phyloP scores from a whole-genome alignment of 163 green algal species.

The Prototheca stagnorum region DNA sequence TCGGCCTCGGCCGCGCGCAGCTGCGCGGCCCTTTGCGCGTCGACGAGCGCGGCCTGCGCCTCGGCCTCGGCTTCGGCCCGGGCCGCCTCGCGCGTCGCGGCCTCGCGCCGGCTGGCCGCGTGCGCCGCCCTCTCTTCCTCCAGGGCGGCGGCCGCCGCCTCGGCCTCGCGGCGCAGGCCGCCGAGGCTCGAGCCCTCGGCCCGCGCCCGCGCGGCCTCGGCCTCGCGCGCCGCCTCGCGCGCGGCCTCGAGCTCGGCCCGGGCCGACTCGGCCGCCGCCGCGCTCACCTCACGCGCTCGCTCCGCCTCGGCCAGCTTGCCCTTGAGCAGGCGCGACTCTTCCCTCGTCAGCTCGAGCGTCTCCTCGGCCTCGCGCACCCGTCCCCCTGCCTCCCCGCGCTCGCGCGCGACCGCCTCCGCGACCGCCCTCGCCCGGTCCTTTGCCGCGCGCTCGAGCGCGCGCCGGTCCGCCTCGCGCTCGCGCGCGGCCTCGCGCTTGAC shows the following conservation, averaged over 20 bases:
- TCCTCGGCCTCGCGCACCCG: too few species aligned
- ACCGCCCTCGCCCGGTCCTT: too few species aligned
- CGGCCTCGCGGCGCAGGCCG: slow-evolving; percentile 37
- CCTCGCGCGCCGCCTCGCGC: too few species aligned
- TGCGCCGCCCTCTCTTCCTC: slow-evolving; percentile 42
- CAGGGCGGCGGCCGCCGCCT: too few species aligned
- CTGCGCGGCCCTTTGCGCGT: slow-evolving; percentile 13
- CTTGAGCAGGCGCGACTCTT: too few species aligned
- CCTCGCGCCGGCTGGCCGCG: slow-evolving; percentile 5
- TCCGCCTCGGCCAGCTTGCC: slow-evolving; percentile 20
- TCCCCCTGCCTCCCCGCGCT: too few species aligned
- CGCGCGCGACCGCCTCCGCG: too few species aligned
- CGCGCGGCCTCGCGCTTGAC: too few species aligned
- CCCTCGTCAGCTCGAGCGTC: too few species aligned
- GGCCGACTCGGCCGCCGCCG: neutral
- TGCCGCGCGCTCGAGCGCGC: too few species aligned
- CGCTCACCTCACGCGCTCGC: neutral
- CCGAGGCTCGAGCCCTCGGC: slow-evolving; percentile 24
- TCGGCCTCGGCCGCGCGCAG: slow-evolving; percentile 10
- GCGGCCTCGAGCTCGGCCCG: neutral
- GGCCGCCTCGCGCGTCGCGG: slow-evolving; percentile 25
- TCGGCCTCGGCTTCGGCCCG: too few species aligned
- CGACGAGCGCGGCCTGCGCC: slow-evolving; percentile 16
- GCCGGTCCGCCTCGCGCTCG: too few species aligned
- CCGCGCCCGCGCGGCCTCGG: neutral